Conservation (phyloP, 1,139 yeast genomes). For the Barnettozyma hawaiiensis region DNA sequence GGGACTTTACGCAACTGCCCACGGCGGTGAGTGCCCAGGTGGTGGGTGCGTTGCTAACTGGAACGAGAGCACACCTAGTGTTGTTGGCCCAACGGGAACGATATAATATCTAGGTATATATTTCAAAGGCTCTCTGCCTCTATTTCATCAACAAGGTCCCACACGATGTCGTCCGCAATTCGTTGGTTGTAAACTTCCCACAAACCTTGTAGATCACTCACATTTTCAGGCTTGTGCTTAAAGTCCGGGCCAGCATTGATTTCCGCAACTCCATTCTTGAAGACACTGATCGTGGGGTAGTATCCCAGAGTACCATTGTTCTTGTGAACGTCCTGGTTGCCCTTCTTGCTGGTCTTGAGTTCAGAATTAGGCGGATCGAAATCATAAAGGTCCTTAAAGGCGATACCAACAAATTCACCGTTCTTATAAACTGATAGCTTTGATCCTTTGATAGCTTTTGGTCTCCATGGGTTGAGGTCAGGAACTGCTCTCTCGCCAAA, state of each 20-base stretch:
- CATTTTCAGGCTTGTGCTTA: conserved; percentile 37
- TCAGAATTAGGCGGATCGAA: conserved; percentile 73
- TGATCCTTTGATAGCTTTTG: conserved; percentile 48
- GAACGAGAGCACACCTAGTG: conserved; percentile 7
- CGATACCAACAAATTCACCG: conserved; percentile 60
- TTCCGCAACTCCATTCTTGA: conserved; percentile 69
- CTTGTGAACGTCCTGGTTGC: conserved; percentile 35
- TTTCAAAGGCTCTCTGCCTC: conserved; percentile 47
- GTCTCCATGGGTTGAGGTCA: conserved; percentile 35
- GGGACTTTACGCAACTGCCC: conserved; percentile 32
- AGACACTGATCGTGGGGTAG: conserved; percentile 85
- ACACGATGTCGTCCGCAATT: conserved; percentile 74
- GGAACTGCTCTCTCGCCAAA: conserved; percentile 59
- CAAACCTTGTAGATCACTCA: conserved; percentile 41
- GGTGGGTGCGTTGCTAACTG: conserved; percentile 19
- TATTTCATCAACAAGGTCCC: conserved; percentile 83
- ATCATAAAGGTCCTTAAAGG: conserved; percentile 64
- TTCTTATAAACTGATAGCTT: conserved; percentile 67
- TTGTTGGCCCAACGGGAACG: conserved; percentile 13
- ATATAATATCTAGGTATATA: conserved; percentile 9
- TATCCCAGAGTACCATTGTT: conserved; percentile 85
- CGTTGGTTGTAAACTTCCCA: conserved; percentile 60
- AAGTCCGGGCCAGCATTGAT: conserved; percentile 70
- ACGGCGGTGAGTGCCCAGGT: conserved; percentile 27
- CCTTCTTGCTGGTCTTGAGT: conserved; percentile 37